A percentile compares a stretch with the other conserved stretches of the same genome.
phyloP scores from a whole-genome alignment of 164 flowering plant genomes.

The Pachysandra terminalis region DNA sequence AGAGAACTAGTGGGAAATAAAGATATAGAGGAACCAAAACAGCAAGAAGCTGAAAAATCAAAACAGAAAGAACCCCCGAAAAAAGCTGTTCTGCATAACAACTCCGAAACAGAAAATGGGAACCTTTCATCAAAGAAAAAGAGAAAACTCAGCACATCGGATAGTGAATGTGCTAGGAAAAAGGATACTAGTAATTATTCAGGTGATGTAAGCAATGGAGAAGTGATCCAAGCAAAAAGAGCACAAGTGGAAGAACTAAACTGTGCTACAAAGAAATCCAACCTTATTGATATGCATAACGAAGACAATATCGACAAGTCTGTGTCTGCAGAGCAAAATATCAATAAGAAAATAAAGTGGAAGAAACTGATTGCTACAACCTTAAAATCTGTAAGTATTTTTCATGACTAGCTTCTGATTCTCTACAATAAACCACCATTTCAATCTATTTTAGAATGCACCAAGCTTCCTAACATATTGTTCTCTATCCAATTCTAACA shows the following conservation, averaged over 20 bases:
- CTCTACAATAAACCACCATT: background rate
- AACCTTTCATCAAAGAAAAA: constrained; percentile 36
- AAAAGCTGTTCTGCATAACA: constrained; percentile 1
- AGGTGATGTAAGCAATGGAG: constrained; percentile 38
- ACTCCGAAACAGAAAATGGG: constrained; percentile 33
- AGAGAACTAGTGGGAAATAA: constrained; percentile 13
- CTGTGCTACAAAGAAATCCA: constrained; percentile 26
- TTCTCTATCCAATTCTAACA: no score
- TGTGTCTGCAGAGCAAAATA: constrained; percentile 15
- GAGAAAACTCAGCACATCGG: constrained; percentile 47
- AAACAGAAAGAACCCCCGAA: no score
- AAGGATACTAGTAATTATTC: constrained; percentile 19
- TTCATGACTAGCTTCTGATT: background rate
- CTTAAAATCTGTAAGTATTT: constrained; percentile 62
- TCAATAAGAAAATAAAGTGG: constrained; percentile 63
- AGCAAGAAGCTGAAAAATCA: no score
- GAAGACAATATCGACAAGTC: constrained; percentile 20
- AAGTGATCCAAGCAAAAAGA: constrained; percentile 41
- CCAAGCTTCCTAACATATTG: no score
- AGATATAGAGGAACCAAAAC: constrained; percentile 24
- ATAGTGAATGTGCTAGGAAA: constrained; percentile 16
- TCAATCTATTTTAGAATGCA: no score
- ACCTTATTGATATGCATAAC: constrained; percentile 3
- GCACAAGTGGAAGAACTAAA: constrained; percentile 21
- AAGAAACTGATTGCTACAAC: constrained; percentile 70